Evolutionary conservation across 2,329 filamentous ascomycete species (phyloP).

Genomic region (Mollisia scopiformis): DNA sequence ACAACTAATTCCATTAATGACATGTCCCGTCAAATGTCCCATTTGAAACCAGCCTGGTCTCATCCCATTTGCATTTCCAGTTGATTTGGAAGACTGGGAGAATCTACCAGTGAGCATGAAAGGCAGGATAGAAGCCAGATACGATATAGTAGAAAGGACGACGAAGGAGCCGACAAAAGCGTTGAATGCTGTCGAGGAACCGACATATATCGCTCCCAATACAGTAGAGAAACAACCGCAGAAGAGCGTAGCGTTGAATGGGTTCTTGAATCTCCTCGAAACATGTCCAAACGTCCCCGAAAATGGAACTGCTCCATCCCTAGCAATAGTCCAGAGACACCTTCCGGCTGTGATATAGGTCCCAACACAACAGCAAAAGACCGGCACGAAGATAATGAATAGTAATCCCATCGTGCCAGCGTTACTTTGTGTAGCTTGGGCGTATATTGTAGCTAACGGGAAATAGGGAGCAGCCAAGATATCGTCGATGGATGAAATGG

Average conservation of each 20-base stretch:
- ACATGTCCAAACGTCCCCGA: constrained; percentile 50
- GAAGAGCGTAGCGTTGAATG: constrained; percentile 57
- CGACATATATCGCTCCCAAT: constrained; percentile 67
- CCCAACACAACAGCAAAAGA: constrained; percentile 54
- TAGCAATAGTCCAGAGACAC: constrained; percentile 63
- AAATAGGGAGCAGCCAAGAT: constrained; percentile 56
- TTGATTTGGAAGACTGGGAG: constrained; percentile 1
- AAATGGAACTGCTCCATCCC: constrained; percentile 60
- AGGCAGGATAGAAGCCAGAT: constrained; percentile 65
- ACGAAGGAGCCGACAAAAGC: constrained; percentile 66
- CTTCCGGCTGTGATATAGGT: constrained; percentile 64
- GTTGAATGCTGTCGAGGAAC: constrained; percentile 67
- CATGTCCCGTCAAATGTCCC: constrained; percentile 48
- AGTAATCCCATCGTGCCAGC: constrained; percentile 55
- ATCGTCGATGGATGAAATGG: constrained; percentile 56
- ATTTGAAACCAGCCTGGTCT: constrained; percentile 62
- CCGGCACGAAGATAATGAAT: constrained; percentile 55
- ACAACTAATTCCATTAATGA: constrained; percentile 54
- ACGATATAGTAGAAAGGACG: constrained; percentile 57
- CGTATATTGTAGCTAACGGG: constrained; percentile 69
- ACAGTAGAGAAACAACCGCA: constrained; percentile 54
- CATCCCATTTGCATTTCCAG: constrained; percentile 40
- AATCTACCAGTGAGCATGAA: constrained; percentile 50
- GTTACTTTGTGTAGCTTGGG: constrained; percentile 55
- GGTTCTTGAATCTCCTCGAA: constrained; percentile 48